Conservation (phyloP, 306 rosid genomes). For the barrel medic (Medicago truncatula) region MtrunA17r5.0-ANR NC_053043.1:35736001-35736500, state of each 20-base stretch:
- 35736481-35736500: constrained; percentile 78
- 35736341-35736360: constrained; percentile 92
- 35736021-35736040: constrained; percentile 23
- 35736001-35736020: neutral
- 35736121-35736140: constrained; percentile 16
- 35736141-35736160: constrained; percentile 16
- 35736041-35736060: constrained; percentile 26
- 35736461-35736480: constrained; percentile 51
- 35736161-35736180: constrained; percentile 5
- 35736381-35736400: constrained; percentile 86
- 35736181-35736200: constrained; percentile 30
- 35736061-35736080: neutral
- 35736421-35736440: constrained; percentile 24
- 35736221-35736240: constrained; percentile 42
- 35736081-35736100: neutral
- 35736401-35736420: constrained; percentile 47
- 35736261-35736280: constrained; percentile 41
- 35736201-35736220: constrained; percentile 46
- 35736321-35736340: constrained; percentile 51
- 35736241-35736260: constrained; percentile 39
- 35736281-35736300: constrained; percentile 36
- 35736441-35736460: constrained; percentile 28
- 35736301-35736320: constrained; percentile 16
- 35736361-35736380: constrained; percentile 54
- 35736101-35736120: constrained; percentile 2